phyloP scores from a whole-genome alignment of 2,329 filamentous ascomycete species.

The Gyromitra esculenta region DNA sequence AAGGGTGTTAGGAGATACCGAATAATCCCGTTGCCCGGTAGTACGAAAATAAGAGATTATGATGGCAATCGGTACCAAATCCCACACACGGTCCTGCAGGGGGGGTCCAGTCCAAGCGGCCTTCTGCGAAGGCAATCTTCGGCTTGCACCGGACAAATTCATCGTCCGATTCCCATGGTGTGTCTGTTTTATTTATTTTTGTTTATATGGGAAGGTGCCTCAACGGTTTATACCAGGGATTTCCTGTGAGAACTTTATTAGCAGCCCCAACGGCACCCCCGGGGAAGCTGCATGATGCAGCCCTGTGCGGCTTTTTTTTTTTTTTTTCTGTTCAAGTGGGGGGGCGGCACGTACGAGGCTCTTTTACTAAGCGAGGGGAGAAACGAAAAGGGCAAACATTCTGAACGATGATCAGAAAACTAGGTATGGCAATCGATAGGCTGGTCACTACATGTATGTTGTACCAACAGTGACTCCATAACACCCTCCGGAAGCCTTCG shows the following conservation, averaged over 20 bases:
- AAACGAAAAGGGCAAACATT: conserved; percentile 9
- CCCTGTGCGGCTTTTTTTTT: conserved; percentile 37
- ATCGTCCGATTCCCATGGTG: background rate
- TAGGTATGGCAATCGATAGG: background rate
- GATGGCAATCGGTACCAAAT: conserved; percentile 20
- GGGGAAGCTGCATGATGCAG: conserved; percentile 36
- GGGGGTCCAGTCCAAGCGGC: conserved; percentile 12
- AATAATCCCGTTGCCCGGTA: conserved; percentile 11
- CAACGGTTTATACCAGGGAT: conserved; percentile 23
- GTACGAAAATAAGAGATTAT: conserved; percentile 19
- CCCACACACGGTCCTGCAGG: background rate
- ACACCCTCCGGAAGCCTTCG: background rate
- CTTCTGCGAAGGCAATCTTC: conserved; percentile 2
- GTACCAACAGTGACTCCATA: background rate
- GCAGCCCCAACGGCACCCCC: conserved; percentile 27
- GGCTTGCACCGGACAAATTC: conserved; percentile 14
- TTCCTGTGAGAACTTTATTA: conserved; percentile 49
- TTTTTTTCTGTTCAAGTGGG: conserved; percentile 4
- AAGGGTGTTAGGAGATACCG: background rate
- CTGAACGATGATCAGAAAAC: conserved; percentile 10
- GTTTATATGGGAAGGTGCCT: conserved; percentile 36
- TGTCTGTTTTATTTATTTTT: conserved; percentile 5
- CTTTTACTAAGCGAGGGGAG: conserved; percentile 36
- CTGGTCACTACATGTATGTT: background rate
- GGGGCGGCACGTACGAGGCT: conserved; percentile 34